Percentiles rank a stretch among this genome's conserved stretches.
phyloP scores from a whole-genome alignment of 805 yeast species.

The Saturnispora kantuleensis region DNA sequence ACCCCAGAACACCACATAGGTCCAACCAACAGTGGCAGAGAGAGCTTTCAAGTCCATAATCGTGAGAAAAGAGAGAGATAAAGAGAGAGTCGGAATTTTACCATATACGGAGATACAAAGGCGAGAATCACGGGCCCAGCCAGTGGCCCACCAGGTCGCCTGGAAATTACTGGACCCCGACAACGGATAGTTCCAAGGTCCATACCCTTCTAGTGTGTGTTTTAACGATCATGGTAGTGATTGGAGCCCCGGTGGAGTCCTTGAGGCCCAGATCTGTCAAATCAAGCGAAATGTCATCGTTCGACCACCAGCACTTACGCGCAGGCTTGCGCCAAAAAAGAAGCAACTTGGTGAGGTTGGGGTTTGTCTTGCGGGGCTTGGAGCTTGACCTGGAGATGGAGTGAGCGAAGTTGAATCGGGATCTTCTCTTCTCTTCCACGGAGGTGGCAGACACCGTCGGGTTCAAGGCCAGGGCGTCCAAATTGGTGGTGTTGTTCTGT shows the following conservation, averaged over 20 bases:
- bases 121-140: background rate
- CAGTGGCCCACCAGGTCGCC: background rate
- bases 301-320: slow-evolving; percentile 97
- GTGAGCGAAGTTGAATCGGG: slow-evolving; percentile 47
- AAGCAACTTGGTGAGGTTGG: slow-evolving; percentile 50
- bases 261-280: slow-evolving; percentile 21
- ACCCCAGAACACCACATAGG: slow-evolving; percentile 25
- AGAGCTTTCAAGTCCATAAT: slow-evolving; percentile 2
- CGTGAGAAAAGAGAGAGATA: background rate
- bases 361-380: slow-evolving; percentile 25
- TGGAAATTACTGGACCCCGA: slow-evolving; percentile 57
- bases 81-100: background rate
- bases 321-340: slow-evolving; percentile 98
- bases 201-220: slow-evolving; percentile 90
- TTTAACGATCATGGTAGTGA: slow-evolving; percentile 39
- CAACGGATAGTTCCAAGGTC: slow-evolving; percentile 88
- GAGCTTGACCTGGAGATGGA: slow-evolving; percentile 39
- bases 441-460: slow-evolving; percentile 17
- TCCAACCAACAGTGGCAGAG: slow-evolving; percentile 21
- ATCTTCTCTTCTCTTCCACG: slow-evolving; percentile 21
- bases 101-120: background rate
- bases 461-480: slow-evolving; percentile 17
- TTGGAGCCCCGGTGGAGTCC: slow-evolving; percentile 18
- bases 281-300: slow-evolving; percentile 41
- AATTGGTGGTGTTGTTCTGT: slow-evolving; percentile 20